Evolutionary conservation across 2,329 filamentous ascomycete species (phyloP).

Genomic region (Penicillium glabrum): DNA sequence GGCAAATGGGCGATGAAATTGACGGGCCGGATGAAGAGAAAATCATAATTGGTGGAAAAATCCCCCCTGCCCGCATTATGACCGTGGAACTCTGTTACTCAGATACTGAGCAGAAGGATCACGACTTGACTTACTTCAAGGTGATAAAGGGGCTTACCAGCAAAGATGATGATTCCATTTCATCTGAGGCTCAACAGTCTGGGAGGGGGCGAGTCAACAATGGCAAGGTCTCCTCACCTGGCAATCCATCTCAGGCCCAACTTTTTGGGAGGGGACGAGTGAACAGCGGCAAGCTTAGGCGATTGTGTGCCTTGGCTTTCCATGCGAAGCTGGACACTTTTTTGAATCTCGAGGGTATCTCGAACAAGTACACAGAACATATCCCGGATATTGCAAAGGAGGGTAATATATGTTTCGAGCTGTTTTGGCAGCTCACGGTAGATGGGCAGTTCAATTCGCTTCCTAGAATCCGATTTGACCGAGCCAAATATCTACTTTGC

Average conservation of each 20-base stretch:
- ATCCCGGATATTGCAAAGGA: neutral
- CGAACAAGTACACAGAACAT: neutral
- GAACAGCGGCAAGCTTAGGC: neutral
- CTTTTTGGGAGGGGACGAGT: neutral
- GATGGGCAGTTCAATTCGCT: neutral
- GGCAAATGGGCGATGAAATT: neutral
- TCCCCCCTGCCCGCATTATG: neutral
- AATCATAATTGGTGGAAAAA: neutral
- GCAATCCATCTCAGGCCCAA: neutral
- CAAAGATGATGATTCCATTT: neutral
- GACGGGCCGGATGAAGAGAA: neutral
- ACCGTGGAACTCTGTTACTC: neutral
- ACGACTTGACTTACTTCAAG: neutral
- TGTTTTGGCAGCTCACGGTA: neutral
- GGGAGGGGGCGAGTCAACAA: neutral
- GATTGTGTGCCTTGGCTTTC: neutral
- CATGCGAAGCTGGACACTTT: neutral
- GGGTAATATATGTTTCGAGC: neutral
- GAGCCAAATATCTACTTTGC: neutral
- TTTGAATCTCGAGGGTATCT: neutral
- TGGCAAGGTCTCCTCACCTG: neutral
- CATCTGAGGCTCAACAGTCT: neutral
- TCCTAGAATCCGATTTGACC: neutral
- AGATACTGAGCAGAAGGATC: neutral
- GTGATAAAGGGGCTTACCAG: neutral